These are phyloP conservation scores for Dendryphion nanum DNA, from an alignment of 2,329 filamentous ascomycete genomes.

Conservation along the genomic window DNA sequence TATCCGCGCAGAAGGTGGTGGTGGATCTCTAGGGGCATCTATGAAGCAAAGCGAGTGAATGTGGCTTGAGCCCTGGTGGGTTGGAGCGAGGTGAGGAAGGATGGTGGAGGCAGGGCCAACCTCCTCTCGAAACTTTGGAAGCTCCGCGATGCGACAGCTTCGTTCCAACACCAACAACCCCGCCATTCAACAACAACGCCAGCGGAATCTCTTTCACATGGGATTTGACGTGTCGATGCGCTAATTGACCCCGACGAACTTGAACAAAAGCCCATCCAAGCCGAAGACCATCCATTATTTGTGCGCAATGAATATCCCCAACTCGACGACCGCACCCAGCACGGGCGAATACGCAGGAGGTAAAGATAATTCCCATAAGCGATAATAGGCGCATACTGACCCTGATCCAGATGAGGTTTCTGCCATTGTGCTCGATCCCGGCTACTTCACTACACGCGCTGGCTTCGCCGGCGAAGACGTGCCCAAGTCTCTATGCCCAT, in stretches of 20 bases:
- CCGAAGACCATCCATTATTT: too few relatives aligned
- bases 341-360: slow-evolving; percentile 49
- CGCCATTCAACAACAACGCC: slow-evolving; percentile 18
- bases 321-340: slow-evolving; percentile 38
- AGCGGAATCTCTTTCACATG: slow-evolving; percentile 5
- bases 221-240: too few relatives aligned
- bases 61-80: too few relatives aligned
- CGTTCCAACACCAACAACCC: slow-evolving; percentile 22
- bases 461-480: slow-evolving; percentile 98
- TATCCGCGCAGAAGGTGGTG: slow-evolving; percentile 7
- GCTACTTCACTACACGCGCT: slow-evolving; percentile 85
- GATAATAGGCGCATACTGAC: too few relatives aligned
- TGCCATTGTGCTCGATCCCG: slow-evolving; percentile 92
- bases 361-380: too few relatives aligned
- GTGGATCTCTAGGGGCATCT: not conserved
- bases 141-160: slow-evolving; percentile 28
- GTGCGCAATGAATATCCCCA: slow-evolving; percentile 36
- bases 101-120: slow-evolving; percentile 1
- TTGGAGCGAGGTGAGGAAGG: slow-evolving; percentile 11
- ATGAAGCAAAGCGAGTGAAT: slow-evolving; percentile 8
- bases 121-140: slow-evolving; percentile 23
- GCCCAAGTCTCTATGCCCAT: slow-evolving; percentile 88
- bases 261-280: too few relatives aligned
- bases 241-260: too few relatives aligned
- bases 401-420: slow-evolving; percentile 90